Evolutionary conservation across 2,329 filamentous ascomycete species (phyloP).

Genomic region (Colletotrichum endophyticum): DNA sequence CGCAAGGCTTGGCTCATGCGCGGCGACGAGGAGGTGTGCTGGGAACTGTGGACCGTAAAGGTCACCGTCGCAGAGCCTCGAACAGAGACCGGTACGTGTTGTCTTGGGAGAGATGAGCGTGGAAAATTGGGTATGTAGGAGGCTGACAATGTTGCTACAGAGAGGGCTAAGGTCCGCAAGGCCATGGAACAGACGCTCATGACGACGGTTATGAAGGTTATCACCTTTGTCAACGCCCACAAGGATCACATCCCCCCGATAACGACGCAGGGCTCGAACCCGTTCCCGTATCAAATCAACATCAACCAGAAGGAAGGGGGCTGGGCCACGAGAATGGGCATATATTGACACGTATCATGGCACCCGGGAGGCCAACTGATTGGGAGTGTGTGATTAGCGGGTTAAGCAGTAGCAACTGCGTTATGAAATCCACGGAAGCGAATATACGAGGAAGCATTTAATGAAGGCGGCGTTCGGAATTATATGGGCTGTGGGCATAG

Average conservation of each 20-base stretch:
- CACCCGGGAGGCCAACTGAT: too few species aligned
- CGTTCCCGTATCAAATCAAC: conserved; percentile 92
- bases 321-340: conserved; percentile 81
- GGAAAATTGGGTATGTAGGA: neutral
- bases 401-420: neutral
- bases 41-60: conserved; percentile 95
- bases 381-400: neutral
- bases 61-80: conserved; percentile 90
- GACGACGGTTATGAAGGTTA: conserved; percentile 87
- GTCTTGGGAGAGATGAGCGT: neutral
- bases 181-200: conserved; percentile 91
- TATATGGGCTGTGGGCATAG: neutral
- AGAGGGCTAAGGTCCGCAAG: conserved; percentile 85
- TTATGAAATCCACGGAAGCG: neutral
- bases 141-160: conserved; percentile 48
- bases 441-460: neutral
- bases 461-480: neutral
- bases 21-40: conserved; percentile 92
- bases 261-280: conserved; percentile 90
- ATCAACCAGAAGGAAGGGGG: conserved; percentile 83
- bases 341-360: conserved; percentile 55
- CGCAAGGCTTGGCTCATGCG: conserved; percentile 80
- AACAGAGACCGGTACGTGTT: conserved; percentile 76
- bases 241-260: conserved; percentile 98
- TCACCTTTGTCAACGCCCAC: conserved; percentile 84